Conservation (phyloP, 1,139 yeast genomes). For the Kazachstania sp. region DNA sequence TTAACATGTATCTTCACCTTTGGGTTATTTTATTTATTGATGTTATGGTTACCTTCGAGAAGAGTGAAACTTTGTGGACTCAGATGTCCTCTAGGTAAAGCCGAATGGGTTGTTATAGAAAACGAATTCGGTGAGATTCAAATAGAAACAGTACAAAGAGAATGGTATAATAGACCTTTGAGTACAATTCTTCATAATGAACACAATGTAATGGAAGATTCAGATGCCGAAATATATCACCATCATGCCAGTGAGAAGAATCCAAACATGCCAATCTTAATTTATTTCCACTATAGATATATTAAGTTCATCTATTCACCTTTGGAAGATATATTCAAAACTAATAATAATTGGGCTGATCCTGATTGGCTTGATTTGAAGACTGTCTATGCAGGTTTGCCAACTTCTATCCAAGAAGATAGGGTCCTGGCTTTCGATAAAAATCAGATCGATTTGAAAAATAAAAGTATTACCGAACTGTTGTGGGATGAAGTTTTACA, state of each 20-base stretch:
- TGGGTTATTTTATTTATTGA: constrained; percentile 63
- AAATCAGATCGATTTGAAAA: constrained; percentile 68
- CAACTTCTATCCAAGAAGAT: constrained; percentile 59
- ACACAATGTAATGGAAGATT: constrained; percentile 6
- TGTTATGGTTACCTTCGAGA: constrained; percentile 81
- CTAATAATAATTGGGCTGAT: constrained; percentile 85
- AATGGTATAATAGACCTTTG: constrained; percentile 59
- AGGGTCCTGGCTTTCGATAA: constrained; percentile 67
- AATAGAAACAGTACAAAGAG: constrained; percentile 46
- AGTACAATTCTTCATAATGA: constrained; percentile 50
- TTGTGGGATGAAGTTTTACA: constrained; percentile 83
- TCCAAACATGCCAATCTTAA: constrained; percentile 51
- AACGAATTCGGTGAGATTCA: constrained; percentile 85
- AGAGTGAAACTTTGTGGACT: constrained; percentile 61
- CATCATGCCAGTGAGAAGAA: constrained; percentile 26
- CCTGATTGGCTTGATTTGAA: constrained; percentile 56
- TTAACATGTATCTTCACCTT: constrained; percentile 48
- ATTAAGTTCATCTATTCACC: constrained; percentile 79
- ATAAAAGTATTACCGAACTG: constrained; percentile 56
- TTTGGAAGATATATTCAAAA: constrained; percentile 70
- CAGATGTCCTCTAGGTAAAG: constrained; percentile 59
- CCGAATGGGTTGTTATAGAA: constrained; percentile 92
- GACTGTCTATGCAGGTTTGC: constrained; percentile 59
- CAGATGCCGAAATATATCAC: constrained; percentile 12
- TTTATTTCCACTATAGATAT: constrained; percentile 72